Base-by-base conservation (phyloP, 2,329 filamentous ascomycete species). In the Metarhizium brunneum region DNA sequence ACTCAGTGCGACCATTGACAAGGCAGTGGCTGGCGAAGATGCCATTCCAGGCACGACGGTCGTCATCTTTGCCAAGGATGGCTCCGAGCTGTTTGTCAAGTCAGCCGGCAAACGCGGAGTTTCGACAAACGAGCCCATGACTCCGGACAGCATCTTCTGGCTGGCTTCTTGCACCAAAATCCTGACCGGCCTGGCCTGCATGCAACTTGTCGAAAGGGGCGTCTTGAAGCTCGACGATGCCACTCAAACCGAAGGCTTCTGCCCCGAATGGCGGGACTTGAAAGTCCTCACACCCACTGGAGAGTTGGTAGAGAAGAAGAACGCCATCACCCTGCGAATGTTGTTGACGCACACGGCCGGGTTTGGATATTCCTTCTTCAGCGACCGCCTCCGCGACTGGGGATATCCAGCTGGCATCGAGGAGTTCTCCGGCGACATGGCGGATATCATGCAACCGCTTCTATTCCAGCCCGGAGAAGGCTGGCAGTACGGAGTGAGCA, bases 401-500 rank as follows among this genome's bases (percentile, higher is more conserved):
- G 69, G 68, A 2, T 68, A 72, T 13, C 81, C 81, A 0, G 67
- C 70, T 0, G 80, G 81, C 0, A 62, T 76, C 4, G 80, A 86
- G 55, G 83, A 86, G 62, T 81, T 86, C 61, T 76, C 76, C 0
- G 78, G 79, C 0, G 71, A 79, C 6, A 63, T 76, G 16, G 71
- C 73, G 36, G 82, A 82, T 29, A 70, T 85, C 47, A 62, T 76
- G 40, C 64, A 69, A 56, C 80, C 84, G 1, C 66, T 88, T 16
- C 65, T 86, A 1, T 82, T 84, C 59, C 82, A 88, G 59, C 85
- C 85, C 0, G 84, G 84, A 0, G 75, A 78, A 29, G 71, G 71
- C 3, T 88, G 82, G 80, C 75, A 81, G 56, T 87, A 87, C 25
- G 79, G 79, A 0, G 76, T 81, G 66, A 70, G 73, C 68, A 38